phyloP scores from a whole-genome alignment of 2,329 filamentous ascomycete genomes.

The Fusarium sublunatum region DNA sequence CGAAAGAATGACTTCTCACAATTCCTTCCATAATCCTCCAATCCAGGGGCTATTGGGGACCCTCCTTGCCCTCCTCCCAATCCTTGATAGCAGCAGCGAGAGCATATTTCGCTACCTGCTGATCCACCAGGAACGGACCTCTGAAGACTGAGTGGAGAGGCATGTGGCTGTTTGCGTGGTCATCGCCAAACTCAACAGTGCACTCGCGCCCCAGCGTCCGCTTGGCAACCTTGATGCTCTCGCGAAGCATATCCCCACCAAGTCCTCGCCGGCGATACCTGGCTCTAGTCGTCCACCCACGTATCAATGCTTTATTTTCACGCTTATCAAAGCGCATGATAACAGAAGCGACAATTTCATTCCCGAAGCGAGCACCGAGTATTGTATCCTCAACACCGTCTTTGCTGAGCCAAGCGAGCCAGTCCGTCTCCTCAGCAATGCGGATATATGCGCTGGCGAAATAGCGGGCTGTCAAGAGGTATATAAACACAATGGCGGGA shows the following conservation, averaged over 20 bases:
- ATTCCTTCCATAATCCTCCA: background rate
- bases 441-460: conserved; percentile 71
- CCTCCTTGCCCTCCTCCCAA: conserved; percentile 20
- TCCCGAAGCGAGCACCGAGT: conserved; percentile 72
- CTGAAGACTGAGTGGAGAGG: conserved; percentile 71
- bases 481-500: conserved; percentile 70
- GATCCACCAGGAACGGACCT: conserved; percentile 64
- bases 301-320: conserved; percentile 71
- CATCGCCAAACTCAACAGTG: conserved; percentile 74
- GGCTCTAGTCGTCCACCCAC: conserved; percentile 82
- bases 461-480: conserved; percentile 70
- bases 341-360: conserved; percentile 76
- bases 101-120: conserved; percentile 63
- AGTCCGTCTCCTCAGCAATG: conserved; percentile 70
- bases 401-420: conserved; percentile 66
- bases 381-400: conserved; percentile 62
- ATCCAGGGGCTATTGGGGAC: conserved; percentile 1
- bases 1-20: background rate
- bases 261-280: conserved; percentile 77
- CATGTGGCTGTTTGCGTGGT: conserved; percentile 77
- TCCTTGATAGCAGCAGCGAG: conserved; percentile 51
- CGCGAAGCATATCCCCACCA: conserved; percentile 76
- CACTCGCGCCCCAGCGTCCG: conserved; percentile 71
- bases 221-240: conserved; percentile 73
- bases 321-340: conserved; percentile 67